Conservation (phyloP, 2,329 filamentous ascomycete species). For the Coccinonectria pachysandricola region DNA sequence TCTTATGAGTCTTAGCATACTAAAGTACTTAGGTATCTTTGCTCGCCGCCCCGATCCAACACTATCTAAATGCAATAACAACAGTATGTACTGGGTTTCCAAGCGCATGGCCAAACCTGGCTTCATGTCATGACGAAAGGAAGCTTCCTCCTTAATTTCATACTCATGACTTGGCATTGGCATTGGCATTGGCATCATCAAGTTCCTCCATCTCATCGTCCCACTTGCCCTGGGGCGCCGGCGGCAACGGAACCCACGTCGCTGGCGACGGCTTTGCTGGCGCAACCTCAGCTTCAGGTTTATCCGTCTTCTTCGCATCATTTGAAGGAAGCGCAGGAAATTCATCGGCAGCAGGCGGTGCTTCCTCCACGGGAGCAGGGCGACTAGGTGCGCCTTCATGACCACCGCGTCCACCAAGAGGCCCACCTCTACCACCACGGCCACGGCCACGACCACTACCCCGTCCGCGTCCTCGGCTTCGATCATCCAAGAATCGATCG, state of each 20-base stretch:
- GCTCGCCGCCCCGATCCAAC: no score
- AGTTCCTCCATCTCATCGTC: conserved; percentile 48
- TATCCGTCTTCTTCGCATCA: conserved; percentile 12
- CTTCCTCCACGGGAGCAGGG: conserved; percentile 13
- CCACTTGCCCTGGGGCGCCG: conserved; percentile 35
- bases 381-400: conserved; percentile 13
- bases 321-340: conserved; percentile 27
- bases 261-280: conserved; percentile 20
- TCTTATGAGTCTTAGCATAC: no score
- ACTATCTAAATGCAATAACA: no score
- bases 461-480: conserved; percentile 21
- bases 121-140: no score
- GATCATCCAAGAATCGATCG: conserved; percentile 27
- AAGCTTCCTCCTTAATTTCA: no score
- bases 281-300: conserved; percentile 14
- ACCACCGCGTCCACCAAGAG: conserved; percentile 11
- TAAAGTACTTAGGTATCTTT: no score
- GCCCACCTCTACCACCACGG: conserved; percentile 20
- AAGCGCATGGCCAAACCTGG: no score
- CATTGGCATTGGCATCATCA: conserved; percentile 27
- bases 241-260: conserved; percentile 18
- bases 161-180: conserved; percentile 15
- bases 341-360: conserved; percentile 21
- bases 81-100: no score
- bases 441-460: conserved; percentile 25